These are phyloP conservation scores for Cutaneotrichosporon cutaneum DNA, from an alignment of 1,284 basidiomycete species.

Conservation along the genomic window DNA sequence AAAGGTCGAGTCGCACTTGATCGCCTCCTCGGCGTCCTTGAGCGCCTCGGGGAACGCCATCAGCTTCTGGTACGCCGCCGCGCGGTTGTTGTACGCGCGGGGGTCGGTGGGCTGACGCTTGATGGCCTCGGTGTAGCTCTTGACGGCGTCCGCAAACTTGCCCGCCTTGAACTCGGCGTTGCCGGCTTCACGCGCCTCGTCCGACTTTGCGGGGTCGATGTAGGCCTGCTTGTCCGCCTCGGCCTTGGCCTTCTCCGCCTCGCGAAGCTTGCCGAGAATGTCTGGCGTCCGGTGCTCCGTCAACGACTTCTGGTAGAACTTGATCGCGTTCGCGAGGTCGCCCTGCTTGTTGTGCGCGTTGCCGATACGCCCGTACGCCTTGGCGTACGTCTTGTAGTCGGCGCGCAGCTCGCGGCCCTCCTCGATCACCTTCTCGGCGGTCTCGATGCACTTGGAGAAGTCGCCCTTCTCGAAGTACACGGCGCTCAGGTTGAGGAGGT, in stretches of 20 bases:
- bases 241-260: slow-evolving; percentile 71
- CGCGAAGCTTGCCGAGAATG: slow-evolving; percentile 85
- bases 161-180: slow-evolving; percentile 89
- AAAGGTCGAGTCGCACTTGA: slow-evolving; percentile 84
- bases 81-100: slow-evolving; percentile 93
- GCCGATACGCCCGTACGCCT: slow-evolving; percentile 86
- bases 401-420: slow-evolving; percentile 70
- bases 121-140: slow-evolving; percentile 91
- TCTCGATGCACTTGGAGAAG: slow-evolving; percentile 85
- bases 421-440: slow-evolving; percentile 90
- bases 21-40: slow-evolving; percentile 92
- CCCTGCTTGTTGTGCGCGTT: slow-evolving; percentile 79
- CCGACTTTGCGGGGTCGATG: slow-evolving; percentile 82
- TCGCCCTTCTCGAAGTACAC: slow-evolving; percentile 92
- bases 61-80: slow-evolving; percentile 94
- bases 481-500: slow-evolving; percentile 85
- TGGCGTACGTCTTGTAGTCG: slow-evolving; percentile 61
- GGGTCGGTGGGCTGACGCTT: slow-evolving; percentile 91
- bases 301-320: slow-evolving; percentile 85
- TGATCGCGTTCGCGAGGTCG: slow-evolving; percentile 77
- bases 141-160: slow-evolving; percentile 88
- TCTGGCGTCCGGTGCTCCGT: slow-evolving; percentile 97
- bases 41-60: slow-evolving; percentile 91
- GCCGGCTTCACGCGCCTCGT: slow-evolving; percentile 83
- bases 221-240: slow-evolving; percentile 81